Evolutionary conservation across 1,284 basidiomycete species (phyloP).

Genomic region (Volvariella volvacea): DNA sequence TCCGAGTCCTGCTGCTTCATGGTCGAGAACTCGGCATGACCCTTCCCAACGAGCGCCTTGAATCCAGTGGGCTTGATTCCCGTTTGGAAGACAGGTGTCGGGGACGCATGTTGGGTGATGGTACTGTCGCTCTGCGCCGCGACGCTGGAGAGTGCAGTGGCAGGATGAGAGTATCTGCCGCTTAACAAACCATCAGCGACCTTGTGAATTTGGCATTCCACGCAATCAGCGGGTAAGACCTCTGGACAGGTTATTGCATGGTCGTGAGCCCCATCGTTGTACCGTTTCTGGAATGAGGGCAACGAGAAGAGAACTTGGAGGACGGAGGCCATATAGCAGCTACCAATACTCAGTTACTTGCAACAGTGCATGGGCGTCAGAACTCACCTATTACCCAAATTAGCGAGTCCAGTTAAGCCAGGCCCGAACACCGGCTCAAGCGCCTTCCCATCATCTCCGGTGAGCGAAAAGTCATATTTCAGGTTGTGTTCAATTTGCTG

Average conservation of each 20-base stretch:
- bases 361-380: background rate
- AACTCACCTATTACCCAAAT: constrained; percentile 85
- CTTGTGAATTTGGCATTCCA: constrained; percentile 95
- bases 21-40: constrained; percentile 92
- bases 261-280: constrained; percentile 39
- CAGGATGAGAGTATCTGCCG: constrained; percentile 81
- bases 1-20: constrained; percentile 98
- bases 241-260: constrained; percentile 69
- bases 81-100: constrained; percentile 71
- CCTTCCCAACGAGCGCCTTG: constrained; percentile 87
- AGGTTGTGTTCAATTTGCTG: constrained; percentile 97
- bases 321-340: constrained; percentile 97
- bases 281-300: constrained; percentile 72
- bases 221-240: constrained; percentile 72
- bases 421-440: constrained; percentile 87
- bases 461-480: constrained; percentile 92
- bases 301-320: constrained; percentile 86
- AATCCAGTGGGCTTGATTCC: constrained; percentile 84
- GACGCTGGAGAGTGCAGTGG: constrained; percentile 13
- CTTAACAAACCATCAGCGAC: constrained; percentile 89
- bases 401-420: constrained; percentile 84
- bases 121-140: background rate
- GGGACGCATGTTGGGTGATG: constrained; percentile 20
- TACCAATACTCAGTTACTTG: constrained; percentile 19
- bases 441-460: constrained; percentile 83